These are phyloP conservation scores for Phytophthora colocasiae DNA, from an alignment of 352 stramenopile genomes.

Conservation along the genomic window DNA sequence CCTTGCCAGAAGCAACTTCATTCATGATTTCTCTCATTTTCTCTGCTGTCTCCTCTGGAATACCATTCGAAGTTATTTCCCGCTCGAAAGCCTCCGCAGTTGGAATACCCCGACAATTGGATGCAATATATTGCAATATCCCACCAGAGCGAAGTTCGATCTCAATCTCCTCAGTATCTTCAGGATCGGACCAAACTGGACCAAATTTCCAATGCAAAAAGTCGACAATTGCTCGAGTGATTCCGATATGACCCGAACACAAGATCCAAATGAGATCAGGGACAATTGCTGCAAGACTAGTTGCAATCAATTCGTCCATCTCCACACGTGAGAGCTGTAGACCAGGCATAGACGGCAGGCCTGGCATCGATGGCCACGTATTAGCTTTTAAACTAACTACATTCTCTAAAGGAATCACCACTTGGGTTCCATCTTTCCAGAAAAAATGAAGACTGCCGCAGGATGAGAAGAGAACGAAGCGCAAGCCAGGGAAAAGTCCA, in stretches of 20 bases:
- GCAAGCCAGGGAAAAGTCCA: slow-evolving; percentile 19
- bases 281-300: slow-evolving; percentile 23
- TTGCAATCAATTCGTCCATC: slow-evolving; percentile 31
- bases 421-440: slow-evolving; percentile 22
- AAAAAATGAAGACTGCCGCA: slow-evolving; percentile 23
- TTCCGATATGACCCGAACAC: too few species aligned
- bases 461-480: slow-evolving; percentile 40
- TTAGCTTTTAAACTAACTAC: slow-evolving; percentile 33
- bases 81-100: slow-evolving; percentile 32
- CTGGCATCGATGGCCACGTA: not conserved
- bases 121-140: slow-evolving; percentile 34
- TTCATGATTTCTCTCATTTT: slow-evolving; percentile 31
- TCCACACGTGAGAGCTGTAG: slow-evolving; percentile 29
- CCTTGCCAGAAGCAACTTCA: slow-evolving; percentile 40
- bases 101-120: slow-evolving; percentile 32
- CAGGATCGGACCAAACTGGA: slow-evolving; percentile 3
- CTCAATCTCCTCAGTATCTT: slow-evolving; percentile 13
- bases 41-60: slow-evolving; percentile 12
- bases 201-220: slow-evolving; percentile 34
- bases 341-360: slow-evolving; percentile 20
- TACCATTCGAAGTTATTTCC: slow-evolving; percentile 15
- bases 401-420: slow-evolving; percentile 28
- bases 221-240: slow-evolving; percentile 1
- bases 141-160: slow-evolving; percentile 24
- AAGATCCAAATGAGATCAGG: slow-evolving; percentile 4